Evolutionary conservation across 768 basidiomycete genomes (phyloP).

Genomic region (Leccinum rimulosum): DNA sequence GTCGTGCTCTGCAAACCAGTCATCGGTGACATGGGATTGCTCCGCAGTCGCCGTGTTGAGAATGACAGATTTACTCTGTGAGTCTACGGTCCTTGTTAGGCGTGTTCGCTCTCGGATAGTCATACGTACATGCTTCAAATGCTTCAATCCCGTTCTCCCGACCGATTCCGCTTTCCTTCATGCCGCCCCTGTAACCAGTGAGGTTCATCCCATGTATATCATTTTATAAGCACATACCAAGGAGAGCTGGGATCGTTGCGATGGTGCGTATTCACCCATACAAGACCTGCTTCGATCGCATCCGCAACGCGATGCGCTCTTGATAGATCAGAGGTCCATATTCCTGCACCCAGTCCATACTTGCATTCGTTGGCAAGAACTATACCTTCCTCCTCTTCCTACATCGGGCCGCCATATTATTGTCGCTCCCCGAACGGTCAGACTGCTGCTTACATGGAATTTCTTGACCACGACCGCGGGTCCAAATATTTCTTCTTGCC

Average conservation of each 20-base stretch:
- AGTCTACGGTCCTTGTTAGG: slow-evolving; percentile 46
- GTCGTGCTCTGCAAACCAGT: slow-evolving; percentile 71
- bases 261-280: slow-evolving; percentile 90
- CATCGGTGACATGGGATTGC: slow-evolving; percentile 58
- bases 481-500: slow-evolving; percentile 85
- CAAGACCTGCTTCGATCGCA: slow-evolving; percentile 69
- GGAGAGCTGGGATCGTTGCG: slow-evolving; percentile 88
- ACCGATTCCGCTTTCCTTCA: slow-evolving; percentile 88
- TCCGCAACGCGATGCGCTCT: slow-evolving; percentile 73
- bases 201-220: slow-evolving; percentile 4
- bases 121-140: slow-evolving; percentile 64
- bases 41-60: slow-evolving; percentile 66
- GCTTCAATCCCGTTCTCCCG: slow-evolving; percentile 85
- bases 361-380: slow-evolving; percentile 69
- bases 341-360: slow-evolving; percentile 78
- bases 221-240: slow-evolving; percentile 46
- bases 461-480: slow-evolving; percentile 73
- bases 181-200: slow-evolving; percentile 63
- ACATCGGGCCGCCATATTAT: neutral
- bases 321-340: slow-evolving; percentile 78
- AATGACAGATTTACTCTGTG: slow-evolving; percentile 81
- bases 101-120: neutral
- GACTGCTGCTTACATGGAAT: slow-evolving; percentile 43
- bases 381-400: slow-evolving; percentile 67
- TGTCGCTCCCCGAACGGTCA: neutral